Evolutionary conservation across 352 stramenopile genomes (phyloP), one percentile per base, ranked within the genome.

Genomic region (Phytophthora ramorum): DNA sequence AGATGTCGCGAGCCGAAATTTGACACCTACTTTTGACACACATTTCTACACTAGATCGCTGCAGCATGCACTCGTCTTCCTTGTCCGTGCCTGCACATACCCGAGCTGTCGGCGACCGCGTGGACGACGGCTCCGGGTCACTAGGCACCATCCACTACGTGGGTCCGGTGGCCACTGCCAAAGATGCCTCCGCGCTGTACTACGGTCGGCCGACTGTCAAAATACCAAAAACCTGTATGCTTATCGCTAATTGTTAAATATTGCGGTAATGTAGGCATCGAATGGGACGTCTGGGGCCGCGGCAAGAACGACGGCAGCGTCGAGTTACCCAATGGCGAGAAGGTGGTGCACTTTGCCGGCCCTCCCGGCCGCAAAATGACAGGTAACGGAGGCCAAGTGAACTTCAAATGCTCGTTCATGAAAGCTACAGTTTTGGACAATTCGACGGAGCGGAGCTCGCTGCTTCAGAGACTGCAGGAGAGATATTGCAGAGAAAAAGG

Each of bases 231-330:
- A 38, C n/a, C n/a, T n/a, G 34, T 38, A 38, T 13, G 9, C 5
- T 4, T 4, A 38, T 38, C 12, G 5, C 34, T 38, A 38, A 38
- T 38, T 38, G 16, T 38, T 5, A n/a, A n/a, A 2, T 38, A n/a
- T n/a, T n/a, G 10, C 13, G 8, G 9, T 10, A 38, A 38, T 1
- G 13, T 5, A 38, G 34, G 97, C 14, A 89, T 99, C 52, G 88
- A 98, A 43, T 99, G 97, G 94, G 97, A 99, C 71, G 88, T 92
- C 51, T 81, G 78, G 69, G 90, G 81, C 0, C 83, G 96, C 30
- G 97, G 96, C 1, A 97, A 97, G 64, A 95, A 99, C 66, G 95
- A 99, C 78, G 97, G 97, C 34, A 91, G 85, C 54, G 95, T 98
- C n/a, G 78, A 92, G 34, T 58, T 88, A n/a, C 66, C 92, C 60